Conservation (phyloP, 352 stramenopile genomes). For the Phytophthora meadii region DNA sequence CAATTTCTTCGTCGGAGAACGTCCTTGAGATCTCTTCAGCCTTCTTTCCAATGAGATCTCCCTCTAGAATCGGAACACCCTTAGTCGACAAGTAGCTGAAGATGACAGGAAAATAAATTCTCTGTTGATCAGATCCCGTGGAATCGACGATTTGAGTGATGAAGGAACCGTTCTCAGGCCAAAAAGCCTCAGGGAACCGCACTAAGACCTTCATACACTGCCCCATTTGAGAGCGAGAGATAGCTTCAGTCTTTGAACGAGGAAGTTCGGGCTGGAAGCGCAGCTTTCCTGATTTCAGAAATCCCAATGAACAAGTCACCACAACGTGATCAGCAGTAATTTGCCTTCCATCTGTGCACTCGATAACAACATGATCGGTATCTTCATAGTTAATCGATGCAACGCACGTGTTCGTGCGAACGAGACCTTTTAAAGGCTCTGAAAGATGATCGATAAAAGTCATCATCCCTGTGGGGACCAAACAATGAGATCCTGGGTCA, state of each 20-base stretch:
- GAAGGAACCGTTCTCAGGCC: conserved; percentile 49
- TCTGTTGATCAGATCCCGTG: not conserved
- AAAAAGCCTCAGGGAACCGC: conserved; percentile 68
- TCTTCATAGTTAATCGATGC: conserved; percentile 35
- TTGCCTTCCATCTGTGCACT: conserved; percentile 30
- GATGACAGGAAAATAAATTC: conserved; percentile 57
- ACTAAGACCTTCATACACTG: conserved; percentile 80
- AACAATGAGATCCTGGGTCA: conserved; percentile 53
- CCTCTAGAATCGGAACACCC: conserved; percentile 54
- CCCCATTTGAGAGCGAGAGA: conserved; percentile 59
- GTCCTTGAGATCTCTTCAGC: conserved; percentile 40
- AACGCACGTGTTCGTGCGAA: conserved; percentile 30
- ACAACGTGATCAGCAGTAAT: conserved; percentile 51
- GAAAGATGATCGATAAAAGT: conserved; percentile 46
- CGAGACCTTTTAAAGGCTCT: conserved; percentile 28
- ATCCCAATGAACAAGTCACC: conserved; percentile 59
- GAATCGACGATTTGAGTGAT: conserved; percentile 40
- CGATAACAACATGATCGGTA: conserved; percentile 31
- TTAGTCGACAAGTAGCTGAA: conserved; percentile 66
- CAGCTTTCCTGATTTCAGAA: conserved; percentile 49
- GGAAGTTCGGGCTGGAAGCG: conserved; percentile 54
- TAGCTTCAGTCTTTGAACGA: conserved; percentile 42
- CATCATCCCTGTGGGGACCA: conserved; percentile 53
- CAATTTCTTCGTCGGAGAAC: conserved; percentile 49
- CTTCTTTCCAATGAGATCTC: conserved; percentile 51